Evolutionary conservation across 768 basidiomycete genomes (phyloP).

Genomic region (Xerocomellus chrysenteron): DNA sequence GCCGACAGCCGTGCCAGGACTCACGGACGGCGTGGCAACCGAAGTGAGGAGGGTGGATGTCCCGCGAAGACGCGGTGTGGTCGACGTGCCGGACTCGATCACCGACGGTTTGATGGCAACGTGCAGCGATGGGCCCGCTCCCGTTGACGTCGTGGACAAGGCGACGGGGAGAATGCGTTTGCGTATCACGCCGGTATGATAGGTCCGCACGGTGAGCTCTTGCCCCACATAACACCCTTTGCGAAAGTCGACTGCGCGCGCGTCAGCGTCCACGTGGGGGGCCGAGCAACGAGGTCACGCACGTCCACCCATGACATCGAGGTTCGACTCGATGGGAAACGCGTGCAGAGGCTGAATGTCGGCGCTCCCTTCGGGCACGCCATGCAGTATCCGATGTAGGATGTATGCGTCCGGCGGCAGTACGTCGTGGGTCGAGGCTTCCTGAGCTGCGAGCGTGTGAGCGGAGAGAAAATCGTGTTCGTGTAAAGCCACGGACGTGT

Average conservation of each 20-base stretch:
- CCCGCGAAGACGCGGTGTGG: constrained; percentile 60
- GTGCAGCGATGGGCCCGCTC: constrained; percentile 18
- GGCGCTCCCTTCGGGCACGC: constrained; percentile 81
- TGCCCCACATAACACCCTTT: constrained; percentile 99
- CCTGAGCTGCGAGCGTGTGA: constrained; percentile 43
- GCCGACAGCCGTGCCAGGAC: constrained; percentile 48
- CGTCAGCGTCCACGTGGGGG: background rate
- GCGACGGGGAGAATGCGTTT: constrained; percentile 87
- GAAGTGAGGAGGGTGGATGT: constrained; percentile 74
- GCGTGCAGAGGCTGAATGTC: constrained; percentile 79
- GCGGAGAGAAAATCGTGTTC: background rate
- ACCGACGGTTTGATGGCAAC: constrained; percentile 26
- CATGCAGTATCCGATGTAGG: constrained; percentile 74
- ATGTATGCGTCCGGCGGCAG: constrained; percentile 58
- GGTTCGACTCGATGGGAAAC: constrained; percentile 92
- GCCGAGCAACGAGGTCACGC: constrained; percentile 31
- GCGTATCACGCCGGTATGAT: constrained; percentile 88
- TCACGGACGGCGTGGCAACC: constrained; percentile 29
- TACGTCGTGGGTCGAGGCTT: constrained; percentile 55
- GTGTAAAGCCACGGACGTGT: constrained; percentile 56
- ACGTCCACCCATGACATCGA: constrained; percentile 95
- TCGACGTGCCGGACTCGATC: constrained; percentile 29
- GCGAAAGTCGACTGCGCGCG: constrained; percentile 78
- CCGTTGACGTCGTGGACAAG: constrained; percentile 37
- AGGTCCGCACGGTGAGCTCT: constrained; percentile 94